Evolutionary conservation across 1,139 yeast species (phyloP), one percentile per base, ranked within the genome.

Genomic region (Pichia sp.): DNA sequence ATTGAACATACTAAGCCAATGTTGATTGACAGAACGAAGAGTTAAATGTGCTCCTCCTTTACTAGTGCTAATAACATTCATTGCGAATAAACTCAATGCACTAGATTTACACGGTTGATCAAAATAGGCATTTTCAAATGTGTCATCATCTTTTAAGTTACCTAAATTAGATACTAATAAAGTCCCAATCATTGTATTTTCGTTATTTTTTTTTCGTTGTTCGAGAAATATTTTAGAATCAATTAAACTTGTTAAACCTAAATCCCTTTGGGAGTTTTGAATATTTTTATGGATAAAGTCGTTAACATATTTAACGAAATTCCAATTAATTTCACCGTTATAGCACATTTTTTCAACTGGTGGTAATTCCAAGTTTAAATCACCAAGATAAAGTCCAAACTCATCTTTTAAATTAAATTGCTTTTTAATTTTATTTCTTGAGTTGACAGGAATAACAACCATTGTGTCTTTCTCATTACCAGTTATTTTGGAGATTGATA

Each of bases 71-170:
- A 52, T 46, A 3, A 52, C 49, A 50, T 50, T 48, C 40, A 48
- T 39, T 8, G 48, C 34, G 39, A 52, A 52, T 10, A 52, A 37
- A 31, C 50, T 48, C 9, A 51, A 41, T n/a, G 49, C 45, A 2
- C 49, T 48, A 9, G 54, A 46, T 37, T 41, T 35, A 35, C 49
- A 46, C 7, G 54, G 52, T 33, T 51, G 55, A 43, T 51, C 54
- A 44, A 53, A 49, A 43, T 48, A 51, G 2, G 52, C 50, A 37
- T 50, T 46, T n/a, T 37, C 39, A 34, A 52, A 39, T 2, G 9
- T 6, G n/a, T 41, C 42, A 18, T 34, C 31, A 33, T 47, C 43
- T 32, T 45, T 40, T 10, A 48, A 35, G 30, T 46, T 46, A 10
- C 54, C 54, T 28, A 51, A 37, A 37, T 53, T 53, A 5, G 54